These are phyloP conservation scores for Conticribra weissflogii DNA, from an alignment of 108 stramenopile genomes.

Conservation along the genomic window DNA sequence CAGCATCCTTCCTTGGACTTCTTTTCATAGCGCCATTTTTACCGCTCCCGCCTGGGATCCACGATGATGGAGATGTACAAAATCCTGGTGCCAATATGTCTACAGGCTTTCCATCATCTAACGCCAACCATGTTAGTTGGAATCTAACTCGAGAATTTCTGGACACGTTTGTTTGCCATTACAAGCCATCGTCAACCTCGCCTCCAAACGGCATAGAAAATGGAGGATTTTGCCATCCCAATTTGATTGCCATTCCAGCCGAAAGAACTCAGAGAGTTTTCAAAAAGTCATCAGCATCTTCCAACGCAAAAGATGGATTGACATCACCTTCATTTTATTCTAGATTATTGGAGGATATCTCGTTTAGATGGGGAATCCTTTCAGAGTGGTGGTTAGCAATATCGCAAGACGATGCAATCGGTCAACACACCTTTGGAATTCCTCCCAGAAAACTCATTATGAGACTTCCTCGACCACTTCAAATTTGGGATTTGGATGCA, in stretches of 20 bases:
- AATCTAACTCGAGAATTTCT: conserved; percentile 33
- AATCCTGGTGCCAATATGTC: too few species aligned
- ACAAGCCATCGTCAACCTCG: conserved; percentile 17
- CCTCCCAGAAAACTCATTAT: conserved; percentile 53
- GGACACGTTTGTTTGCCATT: conserved; percentile 48
- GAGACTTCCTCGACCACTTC: conserved; percentile 68
- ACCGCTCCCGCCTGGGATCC: too few species aligned
- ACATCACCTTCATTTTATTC: background rate
- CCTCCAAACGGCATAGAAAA: background rate
- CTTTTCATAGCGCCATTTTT: too few species aligned
- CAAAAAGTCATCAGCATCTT: too few species aligned
- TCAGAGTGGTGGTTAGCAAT: conserved; percentile 12
- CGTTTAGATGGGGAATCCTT: background rate
- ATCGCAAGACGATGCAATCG: background rate
- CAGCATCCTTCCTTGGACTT: too few species aligned
- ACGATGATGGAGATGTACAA: too few species aligned
- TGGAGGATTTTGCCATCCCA: conserved; percentile 49
- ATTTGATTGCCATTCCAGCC: conserved; percentile 29
- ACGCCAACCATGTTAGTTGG: background rate
- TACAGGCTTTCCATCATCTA: too few species aligned
- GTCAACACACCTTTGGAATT: conserved; percentile 28
- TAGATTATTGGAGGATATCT: background rate
- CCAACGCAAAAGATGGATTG: background rate
- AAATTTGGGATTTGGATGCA: conserved; percentile 88
- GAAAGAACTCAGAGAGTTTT: conserved; percentile 48